Conservation (phyloP, 345 rosid species). For the Isatis tinctoria region DNA sequence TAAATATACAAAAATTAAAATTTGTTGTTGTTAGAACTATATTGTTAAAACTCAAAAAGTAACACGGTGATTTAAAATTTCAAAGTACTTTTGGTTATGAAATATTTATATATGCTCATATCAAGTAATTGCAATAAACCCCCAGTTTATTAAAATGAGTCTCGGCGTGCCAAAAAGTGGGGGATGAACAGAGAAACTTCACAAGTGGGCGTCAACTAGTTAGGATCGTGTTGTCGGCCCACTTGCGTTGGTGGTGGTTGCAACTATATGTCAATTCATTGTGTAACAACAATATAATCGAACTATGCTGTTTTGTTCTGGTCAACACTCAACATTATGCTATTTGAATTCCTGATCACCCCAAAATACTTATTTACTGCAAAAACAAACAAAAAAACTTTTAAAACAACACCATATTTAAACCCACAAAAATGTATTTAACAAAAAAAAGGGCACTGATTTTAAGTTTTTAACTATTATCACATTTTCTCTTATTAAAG, state of each 20-base stretch:
- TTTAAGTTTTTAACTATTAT: too few species aligned
- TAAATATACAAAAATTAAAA: too few species aligned
- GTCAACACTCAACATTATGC: background rate
- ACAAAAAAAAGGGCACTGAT: background rate
- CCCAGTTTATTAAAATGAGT: background rate
- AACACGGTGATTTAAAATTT: background rate
- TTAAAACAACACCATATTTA: background rate
- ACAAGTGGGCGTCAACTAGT: constrained; percentile 8
- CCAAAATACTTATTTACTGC: background rate
- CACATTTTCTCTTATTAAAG: background rate
- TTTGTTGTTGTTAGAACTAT: too few species aligned
- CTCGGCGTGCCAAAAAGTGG: background rate
- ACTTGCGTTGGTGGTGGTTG: constrained; percentile 6
- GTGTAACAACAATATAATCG: background rate
- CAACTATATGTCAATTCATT: background rate
- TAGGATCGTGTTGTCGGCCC: constrained; percentile 21
- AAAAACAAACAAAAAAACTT: background rate
- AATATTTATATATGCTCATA: too few species aligned
- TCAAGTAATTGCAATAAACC: background rate
- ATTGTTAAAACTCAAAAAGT: too few species aligned
- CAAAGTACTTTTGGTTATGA: background rate
- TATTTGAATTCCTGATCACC: background rate
- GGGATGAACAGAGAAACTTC: background rate
- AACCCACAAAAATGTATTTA: background rate
- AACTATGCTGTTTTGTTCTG: background rate